Evolutionary conservation across 495 filamentous ascomycete species (phyloP).

Genomic region (Aspergillus haitiensis): DNA sequence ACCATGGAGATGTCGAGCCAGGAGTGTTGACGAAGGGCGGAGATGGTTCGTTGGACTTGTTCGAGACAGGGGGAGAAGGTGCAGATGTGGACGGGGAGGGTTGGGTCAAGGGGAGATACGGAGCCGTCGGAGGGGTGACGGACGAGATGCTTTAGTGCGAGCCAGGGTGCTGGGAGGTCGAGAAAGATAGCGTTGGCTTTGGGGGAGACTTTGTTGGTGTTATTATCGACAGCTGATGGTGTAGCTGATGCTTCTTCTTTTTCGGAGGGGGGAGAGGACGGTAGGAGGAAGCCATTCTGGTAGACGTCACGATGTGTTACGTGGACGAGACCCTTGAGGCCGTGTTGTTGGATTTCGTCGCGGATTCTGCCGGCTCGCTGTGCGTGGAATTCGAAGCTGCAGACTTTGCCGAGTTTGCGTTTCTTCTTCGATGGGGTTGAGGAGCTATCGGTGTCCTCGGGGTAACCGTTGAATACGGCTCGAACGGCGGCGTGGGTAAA

Average conservation of each 20-base stretch:
- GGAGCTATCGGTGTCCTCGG: constrained; percentile 32
- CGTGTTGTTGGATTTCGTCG: constrained; percentile 73
- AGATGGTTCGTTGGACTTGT: constrained; percentile 82
- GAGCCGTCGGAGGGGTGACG: constrained; percentile 49
- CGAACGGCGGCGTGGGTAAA: constrained; percentile 91
- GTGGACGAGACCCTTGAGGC: constrained; percentile 67
- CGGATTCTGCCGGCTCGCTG: constrained; percentile 70
- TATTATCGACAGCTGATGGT: neutral
- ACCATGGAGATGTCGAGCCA: constrained; percentile 95
- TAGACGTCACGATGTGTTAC: constrained; percentile 94
- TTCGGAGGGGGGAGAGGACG: neutral
- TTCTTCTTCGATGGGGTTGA: constrained; percentile 20
- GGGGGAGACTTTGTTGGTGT: constrained; percentile 39
- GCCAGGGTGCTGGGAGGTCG: constrained; percentile 90
- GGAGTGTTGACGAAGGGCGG: constrained; percentile 69
- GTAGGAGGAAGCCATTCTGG: constrained; percentile 73
- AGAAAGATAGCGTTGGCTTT: constrained; percentile 83
- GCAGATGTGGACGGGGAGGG: constrained; percentile 69
- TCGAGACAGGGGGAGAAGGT: constrained; percentile 97
- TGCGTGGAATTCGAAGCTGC: constrained; percentile 90
- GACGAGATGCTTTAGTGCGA: constrained; percentile 81
- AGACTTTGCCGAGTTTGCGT: constrained; percentile 67
- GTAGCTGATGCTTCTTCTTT: neutral
- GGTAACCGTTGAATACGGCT: constrained; percentile 84
- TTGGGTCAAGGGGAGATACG: constrained; percentile 68